Base-by-base conservation (phyloP, 805 yeast genomes). In the Candida berthetii region DNA sequence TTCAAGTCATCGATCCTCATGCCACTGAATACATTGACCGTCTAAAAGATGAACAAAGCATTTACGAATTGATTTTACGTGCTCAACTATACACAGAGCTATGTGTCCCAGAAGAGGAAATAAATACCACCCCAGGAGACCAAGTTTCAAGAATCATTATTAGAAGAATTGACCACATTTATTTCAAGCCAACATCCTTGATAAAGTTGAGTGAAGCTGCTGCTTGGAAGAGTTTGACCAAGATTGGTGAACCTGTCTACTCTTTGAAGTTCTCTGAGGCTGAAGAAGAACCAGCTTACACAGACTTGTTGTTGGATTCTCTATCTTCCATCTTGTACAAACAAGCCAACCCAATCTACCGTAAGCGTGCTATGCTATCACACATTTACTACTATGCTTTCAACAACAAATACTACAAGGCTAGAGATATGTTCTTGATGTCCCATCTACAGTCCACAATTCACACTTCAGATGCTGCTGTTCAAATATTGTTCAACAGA, bases 401-500 rank as follows among this genome's bases (percentile, higher is more conserved):
- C 60, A 86, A 86, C 66, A 83, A 84, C 68, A 76, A 84, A 54
- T 93, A 85, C 69, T 70, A 73, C 65, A 75, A 77, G 59, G 96
- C 98, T 35, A 82, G 95, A 62, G 95, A 87, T 51, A 78, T 91
- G 78, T 74, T 93, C 64, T 74, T 90, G 55, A 72, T 79, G 69
- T 87, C 96, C 17, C 93, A 89, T 61, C 68, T 89, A 55, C 95
- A 87, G 69, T 72, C 85, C 25, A 72, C 84, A 36, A 87, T 91
- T 53, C 87, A 86, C 63, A 76, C 81, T 38, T 83, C 95, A 28
- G 98, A 91, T 55, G 79, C 95, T 28, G 69, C 82, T 31, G 68
- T 91, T 52, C 99, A 93, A 74, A 89, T 93, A 42, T 74, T 88
- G 54, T 93, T 88, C 76, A 93, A 93, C 75, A 78, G 99, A 64